phyloP scores from a whole-genome alignment of 2,329 filamentous ascomycete species.

The Zymoseptoria pseudotritici region DNA sequence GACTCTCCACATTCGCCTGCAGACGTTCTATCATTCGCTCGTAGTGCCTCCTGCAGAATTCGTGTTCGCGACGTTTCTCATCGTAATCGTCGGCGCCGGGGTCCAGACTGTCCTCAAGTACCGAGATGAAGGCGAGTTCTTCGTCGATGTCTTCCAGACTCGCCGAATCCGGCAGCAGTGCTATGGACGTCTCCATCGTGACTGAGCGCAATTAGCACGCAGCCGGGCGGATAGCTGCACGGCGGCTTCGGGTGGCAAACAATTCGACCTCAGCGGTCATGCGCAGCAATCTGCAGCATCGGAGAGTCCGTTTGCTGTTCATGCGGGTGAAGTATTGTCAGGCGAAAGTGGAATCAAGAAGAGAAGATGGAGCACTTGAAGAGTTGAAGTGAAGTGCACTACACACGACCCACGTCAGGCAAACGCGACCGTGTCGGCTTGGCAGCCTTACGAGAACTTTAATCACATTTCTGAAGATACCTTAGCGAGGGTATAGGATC shows the following conservation, averaged over 20 bases:
- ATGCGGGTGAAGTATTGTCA: background rate
- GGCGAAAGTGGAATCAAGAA: background rate
- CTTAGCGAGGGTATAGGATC: too few relatives aligned
- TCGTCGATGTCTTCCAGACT: conserved; percentile 24
- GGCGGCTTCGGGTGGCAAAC: background rate
- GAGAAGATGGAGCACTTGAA: background rate
- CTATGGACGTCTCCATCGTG: background rate
- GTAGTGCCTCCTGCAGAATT: conserved; percentile 10
- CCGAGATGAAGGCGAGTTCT: conserved; percentile 28
- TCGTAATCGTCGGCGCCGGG: conserved; percentile 23
- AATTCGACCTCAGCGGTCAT: background rate
- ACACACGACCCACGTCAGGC: background rate
- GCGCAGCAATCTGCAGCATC: background rate
- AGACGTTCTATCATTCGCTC: conserved; percentile 4
- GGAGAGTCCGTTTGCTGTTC: background rate
- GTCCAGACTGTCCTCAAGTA: conserved; percentile 28
- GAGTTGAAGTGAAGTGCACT: background rate
- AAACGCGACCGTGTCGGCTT: background rate
- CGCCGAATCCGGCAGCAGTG: background rate
- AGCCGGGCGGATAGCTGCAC: background rate
- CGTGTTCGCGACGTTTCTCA: conserved; percentile 16
- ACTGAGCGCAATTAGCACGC: background rate
- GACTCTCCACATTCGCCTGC: background rate
- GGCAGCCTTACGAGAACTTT: background rate
- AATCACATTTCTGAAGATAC: background rate